phyloP scores from a whole-genome alignment of 1,139 yeast species.

The Eremothecium gossypii region DNA sequence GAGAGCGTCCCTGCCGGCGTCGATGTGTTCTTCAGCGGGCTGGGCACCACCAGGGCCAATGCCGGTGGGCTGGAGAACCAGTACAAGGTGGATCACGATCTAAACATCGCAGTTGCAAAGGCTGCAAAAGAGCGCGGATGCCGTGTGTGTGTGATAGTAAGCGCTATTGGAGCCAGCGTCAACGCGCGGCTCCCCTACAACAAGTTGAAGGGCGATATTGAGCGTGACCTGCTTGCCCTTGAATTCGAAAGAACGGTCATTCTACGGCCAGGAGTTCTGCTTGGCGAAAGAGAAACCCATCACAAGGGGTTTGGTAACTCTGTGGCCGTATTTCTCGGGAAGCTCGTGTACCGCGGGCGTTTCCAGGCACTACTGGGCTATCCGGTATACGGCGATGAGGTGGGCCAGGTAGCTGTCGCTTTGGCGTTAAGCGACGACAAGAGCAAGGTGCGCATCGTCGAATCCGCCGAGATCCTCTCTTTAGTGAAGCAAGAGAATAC shows the following conservation, averaged over 20 bases:
- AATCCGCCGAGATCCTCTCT: conserved; percentile 19
- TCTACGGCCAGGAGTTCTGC: conserved; percentile 55
- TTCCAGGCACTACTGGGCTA: conserved; percentile 28
- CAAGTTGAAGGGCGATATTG: conserved; percentile 56
- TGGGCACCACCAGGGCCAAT: conserved; percentile 65
- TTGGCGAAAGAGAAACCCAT: conserved; percentile 47
- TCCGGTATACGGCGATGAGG: conserved; percentile 42
- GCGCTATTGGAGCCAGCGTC: conserved; percentile 49
- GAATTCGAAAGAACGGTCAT: conserved; percentile 60
- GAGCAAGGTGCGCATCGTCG: conserved; percentile 19
- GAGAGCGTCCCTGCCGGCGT: conserved; percentile 17
- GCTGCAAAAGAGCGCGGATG: conserved; percentile 62
- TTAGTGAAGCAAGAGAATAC: too few relatives aligned
- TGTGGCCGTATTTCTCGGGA: conserved; percentile 29
- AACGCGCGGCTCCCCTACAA: conserved; percentile 48
- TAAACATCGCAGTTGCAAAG: conserved; percentile 54
- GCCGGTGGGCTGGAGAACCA: conserved; percentile 68
- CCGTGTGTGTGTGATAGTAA: conserved; percentile 53
- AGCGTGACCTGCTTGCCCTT: conserved; percentile 46
- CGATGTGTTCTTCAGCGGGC: conserved; percentile 44
- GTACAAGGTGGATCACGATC: conserved; percentile 58
- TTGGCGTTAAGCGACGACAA: conserved; percentile 23
- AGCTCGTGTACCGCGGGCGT: conserved; percentile 31
- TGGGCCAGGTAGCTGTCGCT: conserved; percentile 39
- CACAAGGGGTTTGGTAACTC: conserved; percentile 34